Percentiles rank a stretch among this genome's conserved stretches.
Conservation (phyloP, 78 protist genomes). For the Dictyostelium discoideum region dicty_2.7 NC_007090.3:2305501-2306000, state of each 20-base stretch:
- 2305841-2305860: neutral
- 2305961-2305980: neutral
- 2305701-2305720: neutral
- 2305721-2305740: neutral
- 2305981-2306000: neutral
- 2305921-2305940: neutral
- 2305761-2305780: neutral
- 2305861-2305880: conserved; percentile 24
- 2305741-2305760: neutral
- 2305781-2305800: neutral
- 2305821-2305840: neutral
- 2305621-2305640: neutral
- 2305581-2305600: neutral
- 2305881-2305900: neutral
- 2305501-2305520: conserved; percentile 22
- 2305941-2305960: neutral
- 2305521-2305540: conserved; percentile 31
- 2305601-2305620: conserved; percentile 15
- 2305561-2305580: neutral
- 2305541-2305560: neutral
- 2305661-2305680: neutral
- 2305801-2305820: neutral
- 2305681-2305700: neutral
- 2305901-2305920: neutral
- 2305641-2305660: neutral